Base-by-base conservation (phyloP, 768 basidiomycete species). In the Suillus hirtellus region DNA sequence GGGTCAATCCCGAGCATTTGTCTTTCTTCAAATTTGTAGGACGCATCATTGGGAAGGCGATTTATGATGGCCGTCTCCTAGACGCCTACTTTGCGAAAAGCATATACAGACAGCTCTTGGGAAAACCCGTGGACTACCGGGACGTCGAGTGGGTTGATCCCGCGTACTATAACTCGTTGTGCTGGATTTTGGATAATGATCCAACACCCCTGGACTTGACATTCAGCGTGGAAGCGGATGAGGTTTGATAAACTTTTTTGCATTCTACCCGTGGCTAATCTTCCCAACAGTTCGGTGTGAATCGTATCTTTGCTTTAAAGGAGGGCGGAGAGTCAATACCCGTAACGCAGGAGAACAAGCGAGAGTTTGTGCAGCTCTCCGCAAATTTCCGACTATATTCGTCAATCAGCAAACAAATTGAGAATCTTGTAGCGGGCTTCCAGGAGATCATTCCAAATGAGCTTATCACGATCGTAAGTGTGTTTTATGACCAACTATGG, bases 11-110 rank as follows among this genome's bases (percentile, higher is more conserved):
- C 1, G 96, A 99, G 69, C 96, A 99, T 78, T 77, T 99, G 19
- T 89, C 90, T 9, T 99, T 97, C 86, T 99, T 99, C 90, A 94
- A 95, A 72, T 99, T 99, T 67, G 95, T 99, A 50, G 97, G 97
- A 15, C 90, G 96, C 35, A 89, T 99, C 69, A 97, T 99, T 68
- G 96, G 96, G 35, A 99, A 99, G 75, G 96, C 96, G 4, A 96
- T 99, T 64, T 96, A 95, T 71, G 97, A 99, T 69, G 95, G 95
- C 6, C 88, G 97, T 35, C 83, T 99, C 21, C 85, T 99, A 46
- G 97, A 99, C 73, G 97, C 97, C 21, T 96, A 99, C 82, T 99
- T 99, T 74, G 95, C 95, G 19, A 89, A 96, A 68, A 96, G 96
- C 69, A 78, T 99, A 75, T 99, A 99, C 80, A 86, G 96, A 64